These are phyloP conservation scores for Eucalyptus sideroxylon DNA, from an alignment of 345 rosid species.

Conservation along the genomic window DNA sequence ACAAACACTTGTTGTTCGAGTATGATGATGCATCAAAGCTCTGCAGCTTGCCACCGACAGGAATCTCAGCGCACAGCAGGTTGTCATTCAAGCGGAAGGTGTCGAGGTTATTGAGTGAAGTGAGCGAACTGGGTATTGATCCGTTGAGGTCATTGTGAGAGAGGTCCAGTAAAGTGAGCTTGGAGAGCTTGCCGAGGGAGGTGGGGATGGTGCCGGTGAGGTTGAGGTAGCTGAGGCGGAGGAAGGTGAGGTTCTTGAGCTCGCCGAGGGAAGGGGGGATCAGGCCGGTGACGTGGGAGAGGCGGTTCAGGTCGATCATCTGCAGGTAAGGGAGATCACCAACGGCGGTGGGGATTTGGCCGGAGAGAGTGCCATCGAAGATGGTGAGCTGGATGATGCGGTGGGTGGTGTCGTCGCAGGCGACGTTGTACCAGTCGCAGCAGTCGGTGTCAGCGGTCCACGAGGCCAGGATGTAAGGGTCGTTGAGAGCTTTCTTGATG, in stretches of 20 bases:
- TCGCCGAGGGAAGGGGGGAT: conserved; percentile 47
- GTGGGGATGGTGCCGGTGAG: background rate
- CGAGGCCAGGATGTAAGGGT: conserved; percentile 63
- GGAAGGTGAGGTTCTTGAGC: conserved; percentile 35
- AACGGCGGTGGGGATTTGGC: conserved; percentile 41
- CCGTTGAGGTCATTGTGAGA: background rate
- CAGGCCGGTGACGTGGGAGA: conserved; percentile 49
- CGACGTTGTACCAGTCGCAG: conserved; percentile 63
- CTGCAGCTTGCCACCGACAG: conserved; percentile 3
- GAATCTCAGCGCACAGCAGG: background rate
- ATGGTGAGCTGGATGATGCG: conserved; percentile 50
- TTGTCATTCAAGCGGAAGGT: background rate
- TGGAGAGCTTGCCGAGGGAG: background rate
- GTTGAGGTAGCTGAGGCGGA: conserved; percentile 19
- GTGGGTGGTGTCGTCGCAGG: conserved; percentile 47
- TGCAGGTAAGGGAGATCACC: conserved; percentile 59
- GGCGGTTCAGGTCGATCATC: conserved; percentile 32
- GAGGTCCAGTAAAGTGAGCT: background rate
- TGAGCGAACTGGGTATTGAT: background rate
- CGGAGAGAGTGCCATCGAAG: conserved; percentile 38
- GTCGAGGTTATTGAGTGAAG: background rate
- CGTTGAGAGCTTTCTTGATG: conserved; percentile 41
- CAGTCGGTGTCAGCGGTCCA: conserved; percentile 61
- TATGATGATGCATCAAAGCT: background rate
- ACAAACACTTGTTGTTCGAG: background rate